Evolutionary conservation across 805 yeast genomes (phyloP).

Genomic region (Metschnikowia lachancei): DNA sequence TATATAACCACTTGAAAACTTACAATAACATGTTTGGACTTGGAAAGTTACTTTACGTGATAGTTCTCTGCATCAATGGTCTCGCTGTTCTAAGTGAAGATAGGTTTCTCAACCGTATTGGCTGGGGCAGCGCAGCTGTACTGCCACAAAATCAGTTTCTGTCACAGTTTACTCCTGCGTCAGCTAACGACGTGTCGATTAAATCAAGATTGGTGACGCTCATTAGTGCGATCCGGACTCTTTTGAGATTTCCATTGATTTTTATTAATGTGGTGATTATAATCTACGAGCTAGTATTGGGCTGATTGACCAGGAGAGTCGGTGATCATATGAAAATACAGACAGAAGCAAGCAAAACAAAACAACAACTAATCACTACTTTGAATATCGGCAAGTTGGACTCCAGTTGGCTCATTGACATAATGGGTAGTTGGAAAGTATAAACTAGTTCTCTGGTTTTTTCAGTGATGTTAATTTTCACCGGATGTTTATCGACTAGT

Average conservation of each 20-base stretch:
- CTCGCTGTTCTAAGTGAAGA: slow-evolving; percentile 80
- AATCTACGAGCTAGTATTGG: slow-evolving; percentile 65
- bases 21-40: slow-evolving; percentile 50
- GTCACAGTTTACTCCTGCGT: slow-evolving; percentile 43
- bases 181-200: slow-evolving; percentile 41
- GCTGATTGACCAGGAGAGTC: slow-evolving; percentile 31
- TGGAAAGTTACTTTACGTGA: slow-evolving; percentile 56
- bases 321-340: too few relatives aligned
- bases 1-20: not conserved
- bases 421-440: too few relatives aligned
- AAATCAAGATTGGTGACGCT: slow-evolving; percentile 60
- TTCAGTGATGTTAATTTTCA: too few relatives aligned
- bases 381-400: too few relatives aligned
- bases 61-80: slow-evolving; percentile 63
- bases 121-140: slow-evolving; percentile 28
- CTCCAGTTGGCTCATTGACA: too few relatives aligned
- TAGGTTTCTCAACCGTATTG: slow-evolving; percentile 64
- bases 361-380: too few relatives aligned
- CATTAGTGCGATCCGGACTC: slow-evolving; percentile 71
- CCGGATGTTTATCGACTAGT: too few relatives aligned
- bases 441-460: too few relatives aligned
- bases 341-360: too few relatives aligned
- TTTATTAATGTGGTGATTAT: slow-evolving; percentile 64
- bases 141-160: slow-evolving; percentile 20
- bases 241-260: slow-evolving; percentile 71